These are phyloP conservation scores for Lepidium didymum DNA, from an alignment of 345 rosid species.

Conservation along the genomic window DNA sequence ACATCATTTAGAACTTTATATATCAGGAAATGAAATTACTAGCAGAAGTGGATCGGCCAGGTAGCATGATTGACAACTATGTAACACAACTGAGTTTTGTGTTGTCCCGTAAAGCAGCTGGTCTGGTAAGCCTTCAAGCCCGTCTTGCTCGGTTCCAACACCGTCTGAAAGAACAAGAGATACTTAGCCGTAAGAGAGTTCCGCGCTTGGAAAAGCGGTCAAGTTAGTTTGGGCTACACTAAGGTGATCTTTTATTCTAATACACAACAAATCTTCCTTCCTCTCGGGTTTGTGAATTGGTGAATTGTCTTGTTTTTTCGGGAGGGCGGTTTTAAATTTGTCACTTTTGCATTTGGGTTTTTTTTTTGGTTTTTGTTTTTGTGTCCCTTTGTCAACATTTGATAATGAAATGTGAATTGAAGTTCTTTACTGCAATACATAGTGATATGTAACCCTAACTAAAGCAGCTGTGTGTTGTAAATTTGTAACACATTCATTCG, in stretches of 20 bases:
- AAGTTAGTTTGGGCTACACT: not conserved
- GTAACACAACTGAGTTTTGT: conserved; percentile 86
- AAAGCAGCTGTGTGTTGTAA: not conserved
- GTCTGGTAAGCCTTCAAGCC: conserved; percentile 85
- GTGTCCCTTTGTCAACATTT: conserved; percentile 1
- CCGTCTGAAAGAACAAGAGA: conserved; percentile 89
- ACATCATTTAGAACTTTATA: not conserved
- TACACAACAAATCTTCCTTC: conserved; percentile 15
- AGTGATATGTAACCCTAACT: not conserved
- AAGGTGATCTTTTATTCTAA: conserved; percentile 14
- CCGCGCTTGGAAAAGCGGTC: conserved; percentile 24
- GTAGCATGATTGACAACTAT: conserved; percentile 88
- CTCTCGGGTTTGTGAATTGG: conserved; percentile 19
- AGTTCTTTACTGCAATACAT: not conserved
- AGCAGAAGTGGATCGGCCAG: conserved; percentile 93
- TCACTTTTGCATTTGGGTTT: conserved; percentile 1
- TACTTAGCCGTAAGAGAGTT: conserved; percentile 80
- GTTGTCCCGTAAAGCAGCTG: conserved; percentile 95
- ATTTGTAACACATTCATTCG: not conserved
- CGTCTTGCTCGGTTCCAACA: conserved; percentile 97
- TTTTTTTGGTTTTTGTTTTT: not conserved
- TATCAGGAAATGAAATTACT: conserved; percentile 88
- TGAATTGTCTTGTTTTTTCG: not conserved
- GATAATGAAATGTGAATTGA: conserved; percentile 17
- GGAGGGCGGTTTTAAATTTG: not conserved